Percentiles rank a stretch among this genome's conserved stretches.
Conservation (phyloP, 257 asterid species). For the Solanum chilense region DNA sequence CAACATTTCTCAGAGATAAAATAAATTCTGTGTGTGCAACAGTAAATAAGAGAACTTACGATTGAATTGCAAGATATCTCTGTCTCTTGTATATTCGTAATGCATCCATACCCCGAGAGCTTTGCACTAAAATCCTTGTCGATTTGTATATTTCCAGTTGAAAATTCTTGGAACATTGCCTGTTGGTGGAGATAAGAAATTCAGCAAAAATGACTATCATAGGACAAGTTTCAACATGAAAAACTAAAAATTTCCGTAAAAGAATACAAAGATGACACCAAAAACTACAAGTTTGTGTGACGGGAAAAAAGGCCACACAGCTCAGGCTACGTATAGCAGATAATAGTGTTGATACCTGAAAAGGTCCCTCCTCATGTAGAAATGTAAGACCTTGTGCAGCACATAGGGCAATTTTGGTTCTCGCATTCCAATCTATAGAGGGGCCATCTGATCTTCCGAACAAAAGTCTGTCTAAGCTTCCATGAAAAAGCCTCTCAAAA, state of each 20-base stretch:
- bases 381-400: constrained; percentile 92
- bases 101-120: constrained; percentile 93
- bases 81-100: constrained; percentile 65
- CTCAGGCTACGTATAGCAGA: not conserved
- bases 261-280: not conserved
- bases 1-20: not conserved
- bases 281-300: not conserved
- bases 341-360: constrained; percentile 44
- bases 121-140: constrained; percentile 93
- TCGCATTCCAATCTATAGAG: constrained; percentile 92
- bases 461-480: constrained; percentile 79
- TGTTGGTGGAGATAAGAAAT: constrained; percentile 9
- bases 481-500: constrained; percentile 76
- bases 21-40: not conserved
- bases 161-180: constrained; percentile 96
- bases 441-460: constrained; percentile 88
- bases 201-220: not conserved
- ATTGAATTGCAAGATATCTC: constrained; percentile 54
- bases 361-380: constrained; percentile 95
- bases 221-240: not conserved
- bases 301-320: not conserved
- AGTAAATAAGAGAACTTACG: constrained; percentile 18
- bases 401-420: constrained; percentile 81
- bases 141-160: constrained; percentile 82
- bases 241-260: not conserved